A percentile compares a stretch with the other conserved stretches of the same genome.
These are phyloP conservation scores for Nannochloropsis salina DNA, from an alignment of 108 stramenopile genomes.

Conservation along the genomic window DNA sequence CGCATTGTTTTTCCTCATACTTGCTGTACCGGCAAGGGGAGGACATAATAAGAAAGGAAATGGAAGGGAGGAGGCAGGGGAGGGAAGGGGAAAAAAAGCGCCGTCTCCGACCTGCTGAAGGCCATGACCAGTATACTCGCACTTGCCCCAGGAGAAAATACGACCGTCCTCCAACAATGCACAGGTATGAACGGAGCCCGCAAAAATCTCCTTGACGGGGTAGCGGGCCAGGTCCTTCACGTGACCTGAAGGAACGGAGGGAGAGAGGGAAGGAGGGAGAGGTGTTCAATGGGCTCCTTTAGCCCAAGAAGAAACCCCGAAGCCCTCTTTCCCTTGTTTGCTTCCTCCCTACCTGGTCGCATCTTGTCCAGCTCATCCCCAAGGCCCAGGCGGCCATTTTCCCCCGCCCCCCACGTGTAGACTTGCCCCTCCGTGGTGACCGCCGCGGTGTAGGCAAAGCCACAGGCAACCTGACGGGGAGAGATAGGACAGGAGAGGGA, in stretches of 20 bases:
- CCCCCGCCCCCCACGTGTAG: slow-evolving; percentile 57
- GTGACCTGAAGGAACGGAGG: not conserved
- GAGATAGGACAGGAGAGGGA: not conserved
- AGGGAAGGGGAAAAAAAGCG: no score
- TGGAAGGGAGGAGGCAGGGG: no score
- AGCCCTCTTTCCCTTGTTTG: not conserved
- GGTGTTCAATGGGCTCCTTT: not conserved
- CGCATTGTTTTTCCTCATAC: no score
- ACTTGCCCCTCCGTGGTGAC: slow-evolving; percentile 45
- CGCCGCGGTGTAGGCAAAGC: slow-evolving; percentile 55
- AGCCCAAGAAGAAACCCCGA: not conserved
- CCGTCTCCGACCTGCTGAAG: not conserved
- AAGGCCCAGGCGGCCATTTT: slow-evolving; percentile 45
- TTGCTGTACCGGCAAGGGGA: no score
- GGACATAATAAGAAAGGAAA: no score
- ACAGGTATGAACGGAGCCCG: slow-evolving; percentile 47
- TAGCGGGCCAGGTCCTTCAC: slow-evolving; percentile 35
- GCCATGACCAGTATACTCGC: slow-evolving; percentile 51
- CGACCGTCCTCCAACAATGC: slow-evolving; percentile 41
- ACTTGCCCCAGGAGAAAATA: slow-evolving; percentile 50
- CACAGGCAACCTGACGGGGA: slow-evolving; percentile 45
- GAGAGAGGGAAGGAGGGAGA: slow-evolving; percentile 26
- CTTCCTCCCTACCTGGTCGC: not conserved
- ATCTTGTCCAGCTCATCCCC: slow-evolving; percentile 29
- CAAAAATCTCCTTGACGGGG: slow-evolving; percentile 39